Conservation (phyloP, 2,329 filamentous ascomycete genomes). For the Fusarium aywerte region DNA sequence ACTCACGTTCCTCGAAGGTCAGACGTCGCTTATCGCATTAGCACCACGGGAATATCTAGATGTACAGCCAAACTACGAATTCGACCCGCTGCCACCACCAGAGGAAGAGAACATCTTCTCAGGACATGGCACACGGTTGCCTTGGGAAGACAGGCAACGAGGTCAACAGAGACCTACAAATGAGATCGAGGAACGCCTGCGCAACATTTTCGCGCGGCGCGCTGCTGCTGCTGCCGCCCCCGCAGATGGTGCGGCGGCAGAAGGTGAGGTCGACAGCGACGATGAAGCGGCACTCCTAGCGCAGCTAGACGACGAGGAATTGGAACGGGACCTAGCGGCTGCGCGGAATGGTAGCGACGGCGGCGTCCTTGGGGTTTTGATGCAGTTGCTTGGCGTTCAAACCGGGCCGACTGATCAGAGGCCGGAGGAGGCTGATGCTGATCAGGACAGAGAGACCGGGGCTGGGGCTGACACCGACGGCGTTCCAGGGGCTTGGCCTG, state of each 20-base stretch:
- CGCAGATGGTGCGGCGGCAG: conserved; percentile 4
- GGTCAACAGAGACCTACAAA: conserved; percentile 8
- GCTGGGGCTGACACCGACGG: conserved; percentile 2
- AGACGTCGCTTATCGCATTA: conserved; percentile 74
- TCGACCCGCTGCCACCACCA: conserved; percentile 82
- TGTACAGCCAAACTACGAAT: conserved; percentile 75
- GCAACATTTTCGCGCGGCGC: conserved; percentile 45
- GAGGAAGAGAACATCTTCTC: conserved; percentile 59
- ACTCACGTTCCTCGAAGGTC: conserved; percentile 82
- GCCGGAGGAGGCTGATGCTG: conserved; percentile 20
- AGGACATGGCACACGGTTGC: conserved; percentile 36
- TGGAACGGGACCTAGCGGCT: conserved; percentile 48
- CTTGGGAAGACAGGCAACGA: conserved; percentile 18
- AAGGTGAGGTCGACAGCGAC: conserved; percentile 38
- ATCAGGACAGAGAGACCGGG: conserved; percentile 23
- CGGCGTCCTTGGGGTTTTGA: conserved; percentile 41
- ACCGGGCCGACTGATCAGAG: conserved; percentile 31
- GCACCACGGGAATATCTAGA: conserved; percentile 74
- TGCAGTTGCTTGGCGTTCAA: conserved; percentile 27
- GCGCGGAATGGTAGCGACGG: conserved; percentile 41
- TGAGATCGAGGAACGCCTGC: conserved; percentile 46
- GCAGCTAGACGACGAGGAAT: conserved; percentile 49
- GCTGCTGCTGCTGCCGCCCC: conserved; percentile 25
- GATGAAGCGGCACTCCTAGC: conserved; percentile 45
- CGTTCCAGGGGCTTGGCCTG: conserved; percentile 52